phyloP scores from a whole-genome alignment of 164 flowering plant genomes.

The Dillenia turbinata region DNA sequence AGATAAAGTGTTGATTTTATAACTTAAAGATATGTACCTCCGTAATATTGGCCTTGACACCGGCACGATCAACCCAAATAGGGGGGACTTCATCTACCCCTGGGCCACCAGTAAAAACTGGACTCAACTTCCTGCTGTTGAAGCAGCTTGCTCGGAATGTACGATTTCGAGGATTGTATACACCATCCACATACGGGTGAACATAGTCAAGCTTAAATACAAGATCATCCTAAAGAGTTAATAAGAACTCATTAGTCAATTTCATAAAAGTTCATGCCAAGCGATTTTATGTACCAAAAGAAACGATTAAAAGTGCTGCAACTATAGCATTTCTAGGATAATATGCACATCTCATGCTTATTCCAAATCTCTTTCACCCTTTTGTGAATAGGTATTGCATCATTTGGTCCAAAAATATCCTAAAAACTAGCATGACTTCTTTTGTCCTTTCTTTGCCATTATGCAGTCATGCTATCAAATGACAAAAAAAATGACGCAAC shows the following conservation, averaged over 20 bases:
- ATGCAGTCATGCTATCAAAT: no score
- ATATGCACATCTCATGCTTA: no score
- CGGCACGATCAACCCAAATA: conserved; percentile 97
- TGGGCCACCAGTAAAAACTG: conserved; percentile 98
- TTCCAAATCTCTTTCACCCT: no score
- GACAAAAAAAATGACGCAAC: no score
- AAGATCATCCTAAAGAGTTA: conserved; percentile 78
- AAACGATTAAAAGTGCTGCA: no score
- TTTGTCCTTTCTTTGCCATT: no score
- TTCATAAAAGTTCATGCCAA: no score
- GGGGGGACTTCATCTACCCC: conserved; percentile 98
- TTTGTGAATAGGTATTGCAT: no score
- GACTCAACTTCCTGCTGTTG: conserved; percentile 93
- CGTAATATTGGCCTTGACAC: conserved; percentile 83
- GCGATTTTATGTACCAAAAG: no score
- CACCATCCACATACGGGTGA: conserved; percentile 93
- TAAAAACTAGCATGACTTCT: no score
- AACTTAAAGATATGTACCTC: conserved; percentile 49
- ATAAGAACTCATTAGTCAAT: neutral
- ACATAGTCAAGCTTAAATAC: conserved; percentile 97
- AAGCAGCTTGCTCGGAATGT: conserved; percentile 83
- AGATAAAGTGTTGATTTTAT: neutral
- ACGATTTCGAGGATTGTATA: conserved; percentile 73
- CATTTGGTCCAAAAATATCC: no score
- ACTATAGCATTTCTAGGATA: no score